These are phyloP conservation scores for Podaxis sp. DNA, from an alignment of 768 basidiomycete genomes.

Conservation along the genomic window DNA sequence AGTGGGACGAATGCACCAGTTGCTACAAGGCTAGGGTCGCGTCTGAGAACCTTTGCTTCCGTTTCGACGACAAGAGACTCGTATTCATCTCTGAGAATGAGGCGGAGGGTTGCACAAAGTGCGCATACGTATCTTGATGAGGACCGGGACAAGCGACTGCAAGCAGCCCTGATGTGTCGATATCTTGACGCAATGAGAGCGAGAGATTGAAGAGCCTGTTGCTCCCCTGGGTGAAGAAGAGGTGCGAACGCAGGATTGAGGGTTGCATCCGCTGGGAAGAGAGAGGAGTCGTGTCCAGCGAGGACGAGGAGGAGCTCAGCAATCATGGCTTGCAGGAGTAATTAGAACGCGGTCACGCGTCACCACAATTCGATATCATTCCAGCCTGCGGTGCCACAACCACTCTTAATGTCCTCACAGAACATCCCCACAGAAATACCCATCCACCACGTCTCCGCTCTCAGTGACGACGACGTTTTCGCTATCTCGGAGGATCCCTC, in stretches of 20 bases:
- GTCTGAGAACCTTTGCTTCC: constrained; percentile 73
- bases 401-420: constrained; percentile 18
- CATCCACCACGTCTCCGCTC: constrained; percentile 26
- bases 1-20: constrained; percentile 82
- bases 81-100: constrained; percentile 78
- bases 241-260: constrained; percentile 63
- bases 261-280: constrained; percentile 63
- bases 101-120: constrained; percentile 68
- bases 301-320: constrained; percentile 86
- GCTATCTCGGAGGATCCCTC: constrained; percentile 52
- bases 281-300: constrained; percentile 82
- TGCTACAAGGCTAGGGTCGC: constrained; percentile 77
- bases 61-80: constrained; percentile 76
- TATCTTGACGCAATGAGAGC: constrained; percentile 75
- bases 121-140: constrained; percentile 78
- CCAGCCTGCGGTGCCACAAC: constrained; percentile 10
- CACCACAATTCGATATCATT: constrained; percentile 14
- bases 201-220: constrained; percentile 78
- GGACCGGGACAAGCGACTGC: constrained; percentile 47
- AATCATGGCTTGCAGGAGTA: constrained; percentile 53
- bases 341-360: constrained; percentile 13
- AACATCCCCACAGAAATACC: constrained; percentile 16
- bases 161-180: constrained; percentile 64
- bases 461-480: constrained; percentile 57
- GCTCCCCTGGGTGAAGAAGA: constrained; percentile 87